These are phyloP conservation scores for Protomyces lactucae-debilis DNA, from an alignment of 1,139 yeast species.

Conservation along the genomic window DNA sequence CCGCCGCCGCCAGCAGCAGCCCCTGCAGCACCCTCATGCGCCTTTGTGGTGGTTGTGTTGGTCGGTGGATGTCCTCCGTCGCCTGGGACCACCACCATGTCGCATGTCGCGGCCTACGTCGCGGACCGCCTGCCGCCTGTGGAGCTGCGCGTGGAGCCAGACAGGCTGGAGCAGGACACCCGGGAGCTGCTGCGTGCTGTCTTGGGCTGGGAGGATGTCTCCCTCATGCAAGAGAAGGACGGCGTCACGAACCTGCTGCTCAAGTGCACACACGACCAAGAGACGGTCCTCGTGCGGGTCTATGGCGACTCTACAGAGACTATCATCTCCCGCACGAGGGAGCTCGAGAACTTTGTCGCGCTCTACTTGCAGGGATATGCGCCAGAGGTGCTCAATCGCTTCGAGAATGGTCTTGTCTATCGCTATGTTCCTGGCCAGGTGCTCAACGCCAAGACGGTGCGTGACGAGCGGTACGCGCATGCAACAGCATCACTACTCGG, in stretches of 20 bases:
- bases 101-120: neutral
- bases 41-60: neutral
- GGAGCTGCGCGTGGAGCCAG: neutral
- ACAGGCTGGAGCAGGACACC: constrained; percentile 6
- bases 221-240: constrained; percentile 51
- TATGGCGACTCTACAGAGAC: constrained; percentile 72
- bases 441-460: constrained; percentile 4
- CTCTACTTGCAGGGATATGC: constrained; percentile 60
- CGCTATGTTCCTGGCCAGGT: constrained; percentile 63
- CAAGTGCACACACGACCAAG: constrained; percentile 34
- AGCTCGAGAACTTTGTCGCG: constrained; percentile 64
- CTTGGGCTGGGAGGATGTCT: constrained; percentile 30
- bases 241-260: constrained; percentile 60
- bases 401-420: constrained; percentile 69
- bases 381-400: constrained; percentile 63
- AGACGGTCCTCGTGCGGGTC: constrained; percentile 58
- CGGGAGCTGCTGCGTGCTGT: constrained; percentile 27
- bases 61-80: too few relatives aligned
- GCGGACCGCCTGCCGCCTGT: neutral
- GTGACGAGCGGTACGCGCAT: constrained; percentile 39
- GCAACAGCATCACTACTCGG: constrained; percentile 67
- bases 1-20: neutral
- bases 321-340: constrained; percentile 71
- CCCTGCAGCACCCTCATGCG: neutral
- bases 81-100: neutral